Evolutionary conservation across 352 stramenopile species (phyloP), one percentile per base, ranked within the genome.

Genomic region (Pythium brachiatum): DNA sequence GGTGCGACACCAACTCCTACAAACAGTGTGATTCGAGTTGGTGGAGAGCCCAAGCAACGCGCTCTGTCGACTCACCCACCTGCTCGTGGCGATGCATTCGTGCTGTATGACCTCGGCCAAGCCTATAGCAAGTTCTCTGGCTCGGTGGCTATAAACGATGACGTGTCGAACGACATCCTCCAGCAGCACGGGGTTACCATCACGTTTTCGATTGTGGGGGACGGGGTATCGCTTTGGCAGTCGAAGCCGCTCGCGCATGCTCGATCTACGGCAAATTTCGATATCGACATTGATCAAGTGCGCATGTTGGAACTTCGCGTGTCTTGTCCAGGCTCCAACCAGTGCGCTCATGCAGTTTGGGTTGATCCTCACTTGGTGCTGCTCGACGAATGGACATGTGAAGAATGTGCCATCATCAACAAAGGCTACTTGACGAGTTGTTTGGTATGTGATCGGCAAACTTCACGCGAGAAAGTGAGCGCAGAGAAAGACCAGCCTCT

Each of bases 11-110:
- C 66, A 32, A 21, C 57, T 46, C 11, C 57, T 46, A 9, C 55
- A 29, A 60, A 53, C 34, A 69, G 68, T 32, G 70, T 71, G 7
- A 89, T 94, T 55, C 70, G 74, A 21, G 70, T 95, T 9, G 68
- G 69, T 18, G 84, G 83, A 3, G 83, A 95, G 47, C 58, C 59
- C 2, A 89, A 87, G 32, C 81, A 90, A 39, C 81, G 82, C 3
- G 89, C 78, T n/a, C 57, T 95, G 23, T 95, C 86, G 12, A 90
- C 81, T 3, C 84, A 94, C 61, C 86, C 86, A 18, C 86, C 83
- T 11, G 73, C 83, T 11, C 69, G 86, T 32, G 84, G 83, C 13
- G 75, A 89, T 39, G 79, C 85, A 1, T 91, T 87, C 51, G 83
- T 93, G 18, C 79, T 90, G n/a, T 96, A 94, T 39, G 87, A 96